Evolutionary conservation across 2,329 filamentous ascomycete species (phyloP), one percentile per base, ranked within the genome.

Genomic region (Pseudogymnoascus sp.): DNA sequence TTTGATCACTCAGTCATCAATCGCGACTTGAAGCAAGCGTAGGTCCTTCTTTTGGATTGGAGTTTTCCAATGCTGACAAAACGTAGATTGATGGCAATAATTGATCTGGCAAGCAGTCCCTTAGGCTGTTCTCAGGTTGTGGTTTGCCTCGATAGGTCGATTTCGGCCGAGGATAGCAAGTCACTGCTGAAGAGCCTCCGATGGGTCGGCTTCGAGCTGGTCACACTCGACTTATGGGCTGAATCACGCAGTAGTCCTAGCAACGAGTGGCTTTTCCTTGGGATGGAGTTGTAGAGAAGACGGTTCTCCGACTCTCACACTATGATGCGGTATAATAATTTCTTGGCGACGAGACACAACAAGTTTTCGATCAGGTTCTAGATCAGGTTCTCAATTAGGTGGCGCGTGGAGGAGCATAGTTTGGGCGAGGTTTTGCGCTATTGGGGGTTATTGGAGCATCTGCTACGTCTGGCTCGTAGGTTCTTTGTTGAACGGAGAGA

Each of bases 181-280:
- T 78, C 84, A 61, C 77, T 92, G 66, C 83, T 88, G 69, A 90
- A 88, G 72, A 92, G 90, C 68, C 81, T 96, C 58, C 89, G 91
- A 71, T 96, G 92, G 92, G 92, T 95, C 65, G 92, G 92, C 60
- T 96, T 96, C 70, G 88, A 89, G 70, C 81, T 92, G 65, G 85
- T 84, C 57, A 92, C 89, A 21, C 79, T 96, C 41, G 86, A 91
- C 66, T 81, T 83, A 66, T 96, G 90, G 86, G 81, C 82, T 13
- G 75, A 78, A 48, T 38, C 55, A 57, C 77, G 79, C 37, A 71
- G 80, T 59, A 82, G 88, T 64, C 80, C 86, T 59, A 95, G 90
- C 75, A 76, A 84, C 58, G 79, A 79, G 68, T 96, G 92, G 92
- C 73, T 96, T 61, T 90, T 95, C 71, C 83, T 96, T 79, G 85